Evolutionary conservation across 768 basidiomycete genomes (phyloP), one percentile per base, ranked within the genome.

Genomic region (Psilocybe cubensis): DNA sequence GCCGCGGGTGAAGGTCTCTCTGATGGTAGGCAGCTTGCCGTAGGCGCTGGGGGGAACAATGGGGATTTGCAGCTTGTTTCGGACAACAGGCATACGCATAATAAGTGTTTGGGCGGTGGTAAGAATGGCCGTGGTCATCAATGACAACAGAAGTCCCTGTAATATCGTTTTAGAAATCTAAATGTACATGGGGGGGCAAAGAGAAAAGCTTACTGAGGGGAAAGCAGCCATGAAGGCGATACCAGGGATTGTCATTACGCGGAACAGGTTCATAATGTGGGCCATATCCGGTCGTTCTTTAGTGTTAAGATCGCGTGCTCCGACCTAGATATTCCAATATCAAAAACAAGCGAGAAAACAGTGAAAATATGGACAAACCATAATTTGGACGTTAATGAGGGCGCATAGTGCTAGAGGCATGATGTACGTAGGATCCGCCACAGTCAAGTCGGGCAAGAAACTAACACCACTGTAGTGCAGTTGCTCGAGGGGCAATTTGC

Each of bases 381-480:
- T 71, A 35, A 96, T 82, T 61, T 93, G 90, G 7, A 80, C 29
- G 59, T 94, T 88, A 54, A 92, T 88, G n/a, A 72, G 31, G 78
- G 76, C 60, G 77, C 77, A 58, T 82, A 83, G 58, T 73, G 76
- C 17, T 80, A 74, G 25, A 0, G 96, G 94, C 42, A 98, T 76
- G 21, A 90, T 71, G 63, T 83, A 89, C 50, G 82, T 85, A 11
- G 94, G 93, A 68, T 93, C 92, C n/a, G 85, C 68, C 2, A 79
- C 69, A 0, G 94, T 93, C 61, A 98, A 73, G 71, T 98, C 90
- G 0, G 86, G 85, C 35, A 96, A 70, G 74, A 87, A 85, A 43
- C 72, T 77, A 27, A 94, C 70, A 0, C 96, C 94, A 56, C 92
- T 94, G 59, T 86, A 76, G 61, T 82, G 80, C 65, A 98, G 70